Conservation (phyloP, 768 basidiomycete species). For the Fibroporia radiculosa region DNA sequence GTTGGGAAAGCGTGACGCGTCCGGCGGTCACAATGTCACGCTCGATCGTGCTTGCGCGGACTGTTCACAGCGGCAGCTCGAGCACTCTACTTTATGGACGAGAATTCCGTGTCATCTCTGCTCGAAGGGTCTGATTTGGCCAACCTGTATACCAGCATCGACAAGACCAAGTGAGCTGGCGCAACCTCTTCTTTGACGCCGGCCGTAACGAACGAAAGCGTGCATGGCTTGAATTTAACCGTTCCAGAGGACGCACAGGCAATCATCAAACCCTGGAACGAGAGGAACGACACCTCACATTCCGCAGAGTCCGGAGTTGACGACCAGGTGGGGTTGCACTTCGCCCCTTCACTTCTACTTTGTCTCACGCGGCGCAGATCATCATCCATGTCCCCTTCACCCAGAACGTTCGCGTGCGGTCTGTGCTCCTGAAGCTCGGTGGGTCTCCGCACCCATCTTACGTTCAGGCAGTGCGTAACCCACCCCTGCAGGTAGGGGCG, state of each 20-base stretch:
- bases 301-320: constrained; percentile 78
- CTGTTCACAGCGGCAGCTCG: too few species aligned
- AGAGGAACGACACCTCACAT: constrained; percentile 57
- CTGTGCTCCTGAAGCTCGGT: constrained; percentile 74
- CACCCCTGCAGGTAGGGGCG: constrained; percentile 57
- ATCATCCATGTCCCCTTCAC: constrained; percentile 79
- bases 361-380: too few species aligned
- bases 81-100: too few species aligned
- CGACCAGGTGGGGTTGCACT: constrained; percentile 55
- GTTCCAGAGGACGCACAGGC: constrained; percentile 76
- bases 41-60: too few species aligned
- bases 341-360: too few species aligned
- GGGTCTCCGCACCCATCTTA: constrained; percentile 13
- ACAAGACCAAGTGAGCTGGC: constrained; percentile 25
- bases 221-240: constrained; percentile 72
- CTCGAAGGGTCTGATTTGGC: constrained; percentile 17
- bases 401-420: constrained; percentile 68
- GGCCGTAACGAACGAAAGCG: constrained; percentile 33
- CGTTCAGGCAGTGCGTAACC: too few species aligned
- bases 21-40: not conserved
- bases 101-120: constrained; percentile 13
- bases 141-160: constrained; percentile 23
- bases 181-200: not conserved
- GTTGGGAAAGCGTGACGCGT: not conserved
- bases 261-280: constrained; percentile 77